Evolutionary conservation across 257 asterid genomes (phyloP), one percentile per base, ranked within the genome.

Genomic region (Solanum rostratum): DNA sequence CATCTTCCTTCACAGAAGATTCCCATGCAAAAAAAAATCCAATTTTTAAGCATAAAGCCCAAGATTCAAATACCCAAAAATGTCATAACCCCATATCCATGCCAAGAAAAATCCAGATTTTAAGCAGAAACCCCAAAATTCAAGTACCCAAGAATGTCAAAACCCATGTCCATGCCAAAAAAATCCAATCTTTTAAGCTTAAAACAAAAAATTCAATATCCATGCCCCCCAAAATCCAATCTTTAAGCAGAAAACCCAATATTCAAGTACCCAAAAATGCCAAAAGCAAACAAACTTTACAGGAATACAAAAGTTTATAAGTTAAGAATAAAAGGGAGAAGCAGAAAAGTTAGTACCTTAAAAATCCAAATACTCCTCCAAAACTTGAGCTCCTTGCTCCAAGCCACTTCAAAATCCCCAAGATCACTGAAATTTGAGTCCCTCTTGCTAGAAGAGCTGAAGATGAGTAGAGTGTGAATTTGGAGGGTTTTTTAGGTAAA

Each of bases 301-400:
- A 30, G 13, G n/a, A 65, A 65, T 14, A 27, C 73, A 63, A 27
- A 63, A 27, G 41, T 13, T 62, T 27, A 62, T 62, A 54, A 18
- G 2, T 54, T 54, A 54, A 52, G 33, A 19, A 62, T 49, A 20
- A 30, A 54, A 69, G 33, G 43, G 24, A 46, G 30, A 41, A 62
- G 27, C 8, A 53, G 15, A 24, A 59, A 52, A 15, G 27, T 59
- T 10, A 45, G 45, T 82, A 92, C 99, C 99, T 94, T 95, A 12
- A 94, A 78, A 85, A 95, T 93, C 99, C 97, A 95, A 84, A 71
- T 89, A 94, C 63, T 94, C 97, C 84, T 92, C 90, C 4, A 94
- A 84, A 80, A 86, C 91, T 2, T 86, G 94, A 60, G 46, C 83
- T 94, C 92, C 88, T 85, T n/a, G n/a, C n/a, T n/a, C n/a, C n/a